phyloP scores from a whole-genome alignment of 768 basidiomycete species.

The Trametes cingulata region DNA sequence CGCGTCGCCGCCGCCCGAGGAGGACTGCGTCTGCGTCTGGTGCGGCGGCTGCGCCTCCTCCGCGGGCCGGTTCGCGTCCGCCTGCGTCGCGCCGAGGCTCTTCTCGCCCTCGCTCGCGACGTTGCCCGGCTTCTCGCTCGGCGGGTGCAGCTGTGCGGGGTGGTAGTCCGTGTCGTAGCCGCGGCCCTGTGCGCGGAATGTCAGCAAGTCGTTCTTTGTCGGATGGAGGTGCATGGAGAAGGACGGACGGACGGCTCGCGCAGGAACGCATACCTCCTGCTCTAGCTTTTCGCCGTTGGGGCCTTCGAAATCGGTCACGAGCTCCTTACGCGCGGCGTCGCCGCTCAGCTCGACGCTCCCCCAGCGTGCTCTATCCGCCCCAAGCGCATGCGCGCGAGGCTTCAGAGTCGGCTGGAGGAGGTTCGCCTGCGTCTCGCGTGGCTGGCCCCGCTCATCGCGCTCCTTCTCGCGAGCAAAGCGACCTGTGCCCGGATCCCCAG shows the following conservation, averaged over 20 bases:
- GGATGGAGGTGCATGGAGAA: not conserved
- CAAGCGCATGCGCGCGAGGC: constrained; percentile 27
- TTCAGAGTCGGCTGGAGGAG: constrained; percentile 19
- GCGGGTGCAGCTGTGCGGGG: constrained; percentile 28
- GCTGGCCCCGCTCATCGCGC: not conserved
- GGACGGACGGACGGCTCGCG: not conserved
- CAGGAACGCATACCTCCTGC: not conserved
- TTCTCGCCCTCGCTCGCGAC: constrained; percentile 7
- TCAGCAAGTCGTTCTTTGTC: not conserved
- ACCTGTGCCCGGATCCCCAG: constrained; percentile 11
- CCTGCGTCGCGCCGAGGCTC: constrained; percentile 18
- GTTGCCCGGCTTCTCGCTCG: not conserved
- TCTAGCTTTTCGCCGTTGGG: not conserved
- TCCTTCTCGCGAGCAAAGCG: not conserved
- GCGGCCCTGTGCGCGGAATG: constrained; percentile 17
- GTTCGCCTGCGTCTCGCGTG: constrained; percentile 22
- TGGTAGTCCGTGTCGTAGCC: constrained; percentile 32
- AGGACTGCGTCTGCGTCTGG: not conserved
- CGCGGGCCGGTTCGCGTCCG: constrained; percentile 19
- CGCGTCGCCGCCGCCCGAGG: not conserved
- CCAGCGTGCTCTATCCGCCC: constrained; percentile 21
- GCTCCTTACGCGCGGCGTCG: constrained; percentile 2
- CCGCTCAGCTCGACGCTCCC: constrained; percentile 15
- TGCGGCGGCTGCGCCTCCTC: constrained; percentile 6
- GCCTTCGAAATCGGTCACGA: not conserved